Evolutionary conservation across 495 filamentous ascomycete species (phyloP), one percentile per base, ranked within the genome.

Genomic region (Penicillium crystallinum): DNA sequence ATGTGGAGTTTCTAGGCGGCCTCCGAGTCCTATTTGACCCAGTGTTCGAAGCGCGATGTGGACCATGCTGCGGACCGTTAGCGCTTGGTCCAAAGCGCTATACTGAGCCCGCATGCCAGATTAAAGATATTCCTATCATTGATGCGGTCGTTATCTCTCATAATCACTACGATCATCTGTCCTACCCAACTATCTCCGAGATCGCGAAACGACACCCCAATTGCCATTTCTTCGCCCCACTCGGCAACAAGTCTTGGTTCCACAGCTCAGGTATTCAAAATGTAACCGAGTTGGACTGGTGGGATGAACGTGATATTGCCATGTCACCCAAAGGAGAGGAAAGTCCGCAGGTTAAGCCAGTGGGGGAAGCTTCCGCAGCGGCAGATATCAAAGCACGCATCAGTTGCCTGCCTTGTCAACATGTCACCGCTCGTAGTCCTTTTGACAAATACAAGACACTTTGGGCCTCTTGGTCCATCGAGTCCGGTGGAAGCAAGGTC

Each of bases 251-350:
- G 70, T 67, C 81, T 43, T 97, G 93, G 93, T 97, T 97, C 66
- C 69, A 70, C 39, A 52, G 68, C 3, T 77, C 73, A 25, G 88
- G 87, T 1, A 78, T 96, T 38, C 29, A 75, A 0, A 86, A 86
- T 31, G 84, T 93, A 35, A 92, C 88, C 2, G 92, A 97, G 70
- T 64, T 96, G 63, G 93, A 98, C 62, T 98, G 93, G 93, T 97
- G 93, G 91, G 87, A 96, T 56, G 83, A 89, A 52, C 79, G 82
- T 9, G 85, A 91, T 45, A 65, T 97, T 17, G 81, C 72, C 0
- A 63, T 96, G 38, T 77, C 77, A 29, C 77, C 77, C 0, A 56
- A 62, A 12, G 31, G 58, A 11, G 7, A 44, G 23, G 36, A 63
- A 11, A 45, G 19, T 0, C 36, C 63, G 0, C 57, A 66, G 34